These are phyloP conservation scores for Xylariaceae sp. DNA, from an alignment of 2,329 filamentous ascomycete species.

Conservation along the genomic window DNA sequence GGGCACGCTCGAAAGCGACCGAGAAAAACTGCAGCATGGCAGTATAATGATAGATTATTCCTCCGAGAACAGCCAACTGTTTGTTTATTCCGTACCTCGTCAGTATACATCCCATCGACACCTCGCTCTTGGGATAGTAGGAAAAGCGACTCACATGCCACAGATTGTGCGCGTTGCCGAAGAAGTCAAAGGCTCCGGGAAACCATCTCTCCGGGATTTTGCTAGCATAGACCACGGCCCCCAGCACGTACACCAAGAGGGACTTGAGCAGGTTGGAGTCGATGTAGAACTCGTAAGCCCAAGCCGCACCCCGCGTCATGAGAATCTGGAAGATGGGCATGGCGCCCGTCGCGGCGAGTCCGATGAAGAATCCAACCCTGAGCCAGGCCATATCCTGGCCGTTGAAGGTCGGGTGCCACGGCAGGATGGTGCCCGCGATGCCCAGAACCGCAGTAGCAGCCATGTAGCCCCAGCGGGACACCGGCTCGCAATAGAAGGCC, in stretches of 20 bases:
- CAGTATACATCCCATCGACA: background rate
- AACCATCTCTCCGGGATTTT: constrained; percentile 91
- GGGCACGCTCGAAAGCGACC: constrained; percentile 64
- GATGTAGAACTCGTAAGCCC: constrained; percentile 85
- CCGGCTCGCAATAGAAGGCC: constrained; percentile 94
- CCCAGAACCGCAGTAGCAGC: constrained; percentile 73
- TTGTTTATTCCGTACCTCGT: constrained; percentile 47
- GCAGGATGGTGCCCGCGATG: constrained; percentile 80
- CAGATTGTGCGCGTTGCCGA: constrained; percentile 92
- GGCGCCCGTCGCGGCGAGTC: constrained; percentile 81
- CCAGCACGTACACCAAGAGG: constrained; percentile 75
- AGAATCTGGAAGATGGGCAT: constrained; percentile 81
- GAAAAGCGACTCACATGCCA: constrained; percentile 65
- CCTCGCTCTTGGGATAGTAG: background rate
- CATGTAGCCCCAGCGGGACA: constrained; percentile 84
- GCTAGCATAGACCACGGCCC: constrained; percentile 82
- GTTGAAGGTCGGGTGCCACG: constrained; percentile 96
- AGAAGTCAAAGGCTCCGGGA: constrained; percentile 90
- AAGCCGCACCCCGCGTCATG: constrained; percentile 68
- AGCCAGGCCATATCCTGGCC: constrained; percentile 86
- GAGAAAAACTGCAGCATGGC: constrained; percentile 96
- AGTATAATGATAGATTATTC: constrained; percentile 93
- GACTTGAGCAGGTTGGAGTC: constrained; percentile 71
- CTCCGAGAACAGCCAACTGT: constrained; percentile 88
- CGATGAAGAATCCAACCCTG: constrained; percentile 85